Base-by-base conservation (phyloP, 768 basidiomycete genomes). In the Boletus pseudo-olivaceus region DNA sequence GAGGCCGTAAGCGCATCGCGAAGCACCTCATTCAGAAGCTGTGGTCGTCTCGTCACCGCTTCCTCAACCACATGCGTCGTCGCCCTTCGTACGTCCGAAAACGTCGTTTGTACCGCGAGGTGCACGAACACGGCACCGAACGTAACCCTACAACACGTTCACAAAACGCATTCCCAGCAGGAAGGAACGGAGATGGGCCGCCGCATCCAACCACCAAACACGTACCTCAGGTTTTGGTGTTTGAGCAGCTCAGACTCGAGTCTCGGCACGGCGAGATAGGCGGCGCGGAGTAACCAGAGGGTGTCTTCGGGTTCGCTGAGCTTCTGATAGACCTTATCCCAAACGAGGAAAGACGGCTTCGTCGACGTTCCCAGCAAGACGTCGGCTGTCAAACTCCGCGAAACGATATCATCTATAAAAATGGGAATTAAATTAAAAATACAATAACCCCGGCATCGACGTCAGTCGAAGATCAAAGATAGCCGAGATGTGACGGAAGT, bases 101-200 rank as follows among this genome's bases (percentile, higher is more conserved):
- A 75, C 14, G 76, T 65, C 41, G 82, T 74, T 7, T 89, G 82
- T 15, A 87, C 74, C 0, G 82, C 82, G 4, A 94, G 78, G 59
- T 93, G 80, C 11, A 94, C 60, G 52, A 91, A 81, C 0, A 83
- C 76, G 5, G 78, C 73, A 6, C 92, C 91, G 11, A 90, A 72
- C 55, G 84, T 79, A 1, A 74, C 65, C 49, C 90, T 91, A 15
- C 19, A 7, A 23, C 7, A n/a, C 45, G n/a, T n/a, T n/a, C n/a
- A n/a, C n/a, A n/a, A n/a, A n/a, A n/a, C n/a, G n/a, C n/a, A n/a
- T n/a, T n/a, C n/a, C n/a, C n/a, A n/a, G n/a, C n/a, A n/a, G n/a
- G n/a, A n/a, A n/a, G n/a, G n/a, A n/a, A n/a, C n/a, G n/a, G n/a
- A n/a, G n/a, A n/a, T n/a, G n/a, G n/a, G n/a, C n/a, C n/a, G n/a